These are phyloP conservation scores for Ambrosiella xylebori DNA, from an alignment of 2,329 filamentous ascomycete species.

Conservation along the genomic window DNA sequence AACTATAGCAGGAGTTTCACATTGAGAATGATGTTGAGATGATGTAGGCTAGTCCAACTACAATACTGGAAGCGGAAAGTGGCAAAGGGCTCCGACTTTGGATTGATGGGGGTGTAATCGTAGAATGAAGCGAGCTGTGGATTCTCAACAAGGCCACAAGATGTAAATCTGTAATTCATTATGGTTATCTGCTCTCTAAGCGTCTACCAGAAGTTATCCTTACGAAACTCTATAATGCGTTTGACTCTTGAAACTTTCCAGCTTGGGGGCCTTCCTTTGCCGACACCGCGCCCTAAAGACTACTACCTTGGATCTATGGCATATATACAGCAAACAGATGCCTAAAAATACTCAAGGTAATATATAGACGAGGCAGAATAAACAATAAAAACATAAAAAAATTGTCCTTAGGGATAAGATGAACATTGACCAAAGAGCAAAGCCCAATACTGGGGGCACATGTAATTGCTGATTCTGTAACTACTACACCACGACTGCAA, in stretches of 20 bases:
- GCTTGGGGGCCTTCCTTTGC: slow-evolving; percentile 24
- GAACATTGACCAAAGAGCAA: slow-evolving; percentile 11
- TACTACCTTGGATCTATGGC: slow-evolving; percentile 14
- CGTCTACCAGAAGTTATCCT: slow-evolving; percentile 14
- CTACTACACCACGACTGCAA: background rate
- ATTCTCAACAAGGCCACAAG: slow-evolving; percentile 33
- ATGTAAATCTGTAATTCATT: slow-evolving; percentile 28
- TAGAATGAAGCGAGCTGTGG: slow-evolving; percentile 34
- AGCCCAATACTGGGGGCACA: slow-evolving; percentile 10
- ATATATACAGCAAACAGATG: too few relatives aligned
- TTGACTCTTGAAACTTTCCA: slow-evolving; percentile 29
- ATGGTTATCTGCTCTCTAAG: background rate
- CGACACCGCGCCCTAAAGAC: slow-evolving; percentile 35
- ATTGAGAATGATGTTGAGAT: slow-evolving; percentile 30
- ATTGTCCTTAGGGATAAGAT: slow-evolving; percentile 11
- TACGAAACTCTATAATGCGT: slow-evolving; percentile 37
- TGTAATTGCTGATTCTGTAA: slow-evolving; percentile 16
- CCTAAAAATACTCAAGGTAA: background rate
- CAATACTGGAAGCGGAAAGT: slow-evolving; percentile 41
- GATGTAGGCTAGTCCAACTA: slow-evolving; percentile 30
- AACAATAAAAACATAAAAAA: background rate
- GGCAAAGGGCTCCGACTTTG: slow-evolving; percentile 33
- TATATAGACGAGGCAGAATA: background rate
- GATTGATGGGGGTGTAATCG: slow-evolving; percentile 34
- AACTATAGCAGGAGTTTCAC: background rate